Conservation (phyloP, 768 basidiomycete genomes). For the Mycena belliarum region DNA sequence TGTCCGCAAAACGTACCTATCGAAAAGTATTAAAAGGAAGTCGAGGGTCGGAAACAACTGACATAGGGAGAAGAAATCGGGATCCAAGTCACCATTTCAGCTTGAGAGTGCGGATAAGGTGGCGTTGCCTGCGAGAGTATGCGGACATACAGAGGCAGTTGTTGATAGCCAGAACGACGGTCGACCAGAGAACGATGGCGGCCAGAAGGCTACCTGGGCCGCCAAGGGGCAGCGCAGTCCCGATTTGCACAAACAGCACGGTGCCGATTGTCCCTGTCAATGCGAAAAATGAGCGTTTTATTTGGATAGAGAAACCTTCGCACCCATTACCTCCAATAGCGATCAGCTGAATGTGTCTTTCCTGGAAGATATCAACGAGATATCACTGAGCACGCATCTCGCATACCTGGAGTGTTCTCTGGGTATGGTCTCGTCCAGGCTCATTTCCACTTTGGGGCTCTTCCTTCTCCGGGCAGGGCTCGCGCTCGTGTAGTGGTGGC, state of each 20-base stretch:
- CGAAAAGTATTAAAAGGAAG: background rate
- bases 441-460: background rate
- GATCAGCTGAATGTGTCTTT: conserved; percentile 52
- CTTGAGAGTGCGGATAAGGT: conserved; percentile 38
- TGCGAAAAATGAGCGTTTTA: background rate
- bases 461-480: background rate
- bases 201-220: conserved; percentile 53
- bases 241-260: conserved; percentile 75
- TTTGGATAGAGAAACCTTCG: background rate
- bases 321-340: conserved; percentile 30
- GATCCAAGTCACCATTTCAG: conserved; percentile 80
- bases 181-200: conserved; percentile 48
- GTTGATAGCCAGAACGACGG: conserved; percentile 49
- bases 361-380: conserved; percentile 26
- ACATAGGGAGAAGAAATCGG: conserved; percentile 71
- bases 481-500: background rate
- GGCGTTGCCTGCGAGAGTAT: conserved; percentile 21
- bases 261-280: conserved; percentile 74
- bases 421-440: background rate
- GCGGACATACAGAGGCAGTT: conserved; percentile 42
- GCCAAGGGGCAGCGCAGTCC: conserved; percentile 54
- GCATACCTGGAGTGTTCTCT: conserved; percentile 1
- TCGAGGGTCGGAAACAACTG: background rate
- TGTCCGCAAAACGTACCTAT: conserved; percentile 60
- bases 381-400: background rate